phyloP scores from a whole-genome alignment of 192 early-diverging fungal species.

The Physocladia obscura region DNA sequence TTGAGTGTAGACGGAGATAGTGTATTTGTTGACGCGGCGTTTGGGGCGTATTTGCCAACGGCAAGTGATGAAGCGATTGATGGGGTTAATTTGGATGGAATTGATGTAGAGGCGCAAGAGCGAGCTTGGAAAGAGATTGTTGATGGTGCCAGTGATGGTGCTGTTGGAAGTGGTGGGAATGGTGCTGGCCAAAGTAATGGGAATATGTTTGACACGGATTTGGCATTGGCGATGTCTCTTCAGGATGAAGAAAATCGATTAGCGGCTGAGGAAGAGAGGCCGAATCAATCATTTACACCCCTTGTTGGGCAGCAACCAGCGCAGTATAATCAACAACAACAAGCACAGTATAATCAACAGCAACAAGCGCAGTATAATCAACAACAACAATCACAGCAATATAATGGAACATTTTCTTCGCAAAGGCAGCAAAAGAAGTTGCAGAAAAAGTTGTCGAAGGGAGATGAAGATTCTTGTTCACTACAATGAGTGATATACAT shows the following conservation, averaged over 20 bases:
- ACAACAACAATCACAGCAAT: not conserved
- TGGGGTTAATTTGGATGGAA: constrained; percentile 3
- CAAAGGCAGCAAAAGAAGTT: not conserved
- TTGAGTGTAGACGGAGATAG: constrained; percentile 42
- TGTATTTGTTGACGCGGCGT: constrained; percentile 35
- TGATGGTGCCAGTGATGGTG: not conserved
- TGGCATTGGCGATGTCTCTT: constrained; percentile 40
- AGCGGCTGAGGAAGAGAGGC: constrained; percentile 1
- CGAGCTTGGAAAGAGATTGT: constrained; percentile 24
- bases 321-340: not conserved
- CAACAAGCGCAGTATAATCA: not conserved
- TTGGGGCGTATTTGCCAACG: not conserved
- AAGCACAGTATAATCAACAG: no score
- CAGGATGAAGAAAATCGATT: constrained; percentile 39
- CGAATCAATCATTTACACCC: no score
- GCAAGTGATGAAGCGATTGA: constrained; percentile 14
- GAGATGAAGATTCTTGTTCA: constrained; percentile 29
- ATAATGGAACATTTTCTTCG: not conserved
- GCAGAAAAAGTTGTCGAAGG: not conserved
- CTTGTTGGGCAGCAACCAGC: constrained; percentile 16
- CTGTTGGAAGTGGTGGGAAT: not conserved
- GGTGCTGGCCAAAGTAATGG: not conserved
- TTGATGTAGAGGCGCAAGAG: constrained; percentile 22
- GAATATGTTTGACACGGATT: constrained; percentile 5
- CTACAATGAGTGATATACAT: constrained; percentile 28